A percentile compares a stretch with the other conserved stretches of the same genome.
phyloP scores from a whole-genome alignment of 202 grass and related monocot species.

The Schoenoplectus triqueter region DNA sequence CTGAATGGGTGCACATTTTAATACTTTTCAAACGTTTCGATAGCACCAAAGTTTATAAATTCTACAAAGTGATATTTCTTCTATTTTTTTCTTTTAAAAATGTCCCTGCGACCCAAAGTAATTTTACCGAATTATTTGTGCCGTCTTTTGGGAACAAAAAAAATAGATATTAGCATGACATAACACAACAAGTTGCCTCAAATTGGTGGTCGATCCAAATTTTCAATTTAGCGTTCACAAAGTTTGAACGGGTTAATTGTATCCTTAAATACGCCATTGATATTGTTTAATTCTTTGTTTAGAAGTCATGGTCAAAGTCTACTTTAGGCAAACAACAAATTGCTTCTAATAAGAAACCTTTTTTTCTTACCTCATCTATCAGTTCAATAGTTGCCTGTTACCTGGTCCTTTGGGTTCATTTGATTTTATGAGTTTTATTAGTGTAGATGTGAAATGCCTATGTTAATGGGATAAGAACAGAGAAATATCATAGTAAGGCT shows the following conservation, averaged over 20 bases:
- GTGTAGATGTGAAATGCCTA: not conserved
- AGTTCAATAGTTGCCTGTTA: no score
- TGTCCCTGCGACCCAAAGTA: no score
- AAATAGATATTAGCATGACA: not conserved
- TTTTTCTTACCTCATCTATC: no score
- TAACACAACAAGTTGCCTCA: not conserved
- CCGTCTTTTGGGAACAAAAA: not conserved
- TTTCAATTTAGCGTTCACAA: not conserved
- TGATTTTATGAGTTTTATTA: not conserved
- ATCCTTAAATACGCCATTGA: not conserved
- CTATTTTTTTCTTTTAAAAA: no score
- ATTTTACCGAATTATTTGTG: no score
- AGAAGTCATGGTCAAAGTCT: not conserved
- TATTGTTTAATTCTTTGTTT: not conserved
- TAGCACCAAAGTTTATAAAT: no score
- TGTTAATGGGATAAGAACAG: no score
- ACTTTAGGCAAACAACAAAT: not conserved
- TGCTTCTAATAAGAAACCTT: no score
- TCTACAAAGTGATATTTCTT: no score
- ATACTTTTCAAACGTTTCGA: no score
- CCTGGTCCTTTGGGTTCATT: not conserved
- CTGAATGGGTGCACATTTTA: no score
- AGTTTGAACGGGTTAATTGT: constrained; percentile 20
- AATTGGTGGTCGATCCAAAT: not conserved
- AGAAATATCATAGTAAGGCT: no score